These are phyloP conservation scores for Purpureocillium lavendulum DNA, from an alignment of 2,329 filamentous ascomycete species.

Conservation along the genomic window DNA sequence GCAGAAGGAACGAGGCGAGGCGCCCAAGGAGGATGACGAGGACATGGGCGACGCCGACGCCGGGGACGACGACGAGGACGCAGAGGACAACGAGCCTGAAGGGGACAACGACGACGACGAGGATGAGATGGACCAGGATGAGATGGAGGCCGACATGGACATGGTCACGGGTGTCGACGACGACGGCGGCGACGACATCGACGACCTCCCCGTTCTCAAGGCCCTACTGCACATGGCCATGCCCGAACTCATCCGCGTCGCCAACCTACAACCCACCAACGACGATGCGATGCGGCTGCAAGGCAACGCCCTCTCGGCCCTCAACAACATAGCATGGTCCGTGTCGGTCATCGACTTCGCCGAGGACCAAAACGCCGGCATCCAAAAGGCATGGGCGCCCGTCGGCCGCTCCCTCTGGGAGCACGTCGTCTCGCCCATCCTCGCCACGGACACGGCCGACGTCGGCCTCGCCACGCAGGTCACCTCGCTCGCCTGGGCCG, in stretches of 20 bases:
- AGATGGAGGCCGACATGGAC: constrained; percentile 57
- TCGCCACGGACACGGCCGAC: constrained; percentile 54
- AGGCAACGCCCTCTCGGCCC: constrained; percentile 45
- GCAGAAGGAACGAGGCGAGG: constrained; percentile 17
- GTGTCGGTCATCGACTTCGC: constrained; percentile 53
- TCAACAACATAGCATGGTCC: constrained; percentile 63
- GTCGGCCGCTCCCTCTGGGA: constrained; percentile 49
- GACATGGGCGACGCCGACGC: constrained; percentile 28
- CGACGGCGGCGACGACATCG: constrained; percentile 28
- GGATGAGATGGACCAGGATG: constrained; percentile 48
- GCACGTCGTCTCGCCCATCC: constrained; percentile 44
- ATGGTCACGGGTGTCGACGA: constrained; percentile 46
- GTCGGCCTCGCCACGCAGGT: constrained; percentile 53
- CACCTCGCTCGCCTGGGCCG: constrained; percentile 57
- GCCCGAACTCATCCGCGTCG: constrained; percentile 37
- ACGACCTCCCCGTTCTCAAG: constrained; percentile 46
- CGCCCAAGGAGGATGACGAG: constrained; percentile 30
- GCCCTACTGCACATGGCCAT: constrained; percentile 26
- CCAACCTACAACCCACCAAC: constrained; percentile 28
- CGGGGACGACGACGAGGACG: constrained; percentile 21
- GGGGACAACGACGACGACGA: constrained; percentile 31
- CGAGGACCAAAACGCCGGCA: constrained; percentile 40
- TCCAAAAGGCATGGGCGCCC: constrained; percentile 46
- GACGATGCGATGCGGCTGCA: constrained; percentile 38
- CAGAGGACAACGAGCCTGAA: constrained; percentile 21